Conservation (phyloP, 305 asterid species). For the Rubia balearica region DNA sequence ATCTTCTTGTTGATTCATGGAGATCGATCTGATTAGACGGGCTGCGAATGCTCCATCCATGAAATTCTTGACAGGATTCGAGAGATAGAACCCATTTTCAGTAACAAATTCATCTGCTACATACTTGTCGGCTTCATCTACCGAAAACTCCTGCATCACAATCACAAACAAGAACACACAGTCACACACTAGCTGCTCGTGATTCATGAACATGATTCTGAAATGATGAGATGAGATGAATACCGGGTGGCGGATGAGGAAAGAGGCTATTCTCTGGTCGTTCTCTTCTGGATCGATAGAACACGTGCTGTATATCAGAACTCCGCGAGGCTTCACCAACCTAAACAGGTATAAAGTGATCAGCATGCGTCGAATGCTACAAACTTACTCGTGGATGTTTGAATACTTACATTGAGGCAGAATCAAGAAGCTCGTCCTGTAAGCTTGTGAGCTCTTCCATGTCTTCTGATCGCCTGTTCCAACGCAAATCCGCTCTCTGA, state of each 20-base stretch:
- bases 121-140: conserved; percentile 53
- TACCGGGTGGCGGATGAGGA: conserved; percentile 78
- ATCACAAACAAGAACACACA: neutral
- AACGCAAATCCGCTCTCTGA: conserved; percentile 93
- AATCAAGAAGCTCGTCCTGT: conserved; percentile 80
- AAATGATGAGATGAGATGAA: conserved; percentile 14
- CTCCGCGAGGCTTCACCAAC: conserved; percentile 77
- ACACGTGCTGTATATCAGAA: conserved; percentile 80
- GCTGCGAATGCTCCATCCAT: conserved; percentile 97
- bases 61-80: conserved; percentile 71
- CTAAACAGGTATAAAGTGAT: conserved; percentile 26
- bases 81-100: conserved; percentile 50
- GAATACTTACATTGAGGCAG: conserved; percentile 65
- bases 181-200: neutral
- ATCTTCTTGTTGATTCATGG: conserved; percentile 19
- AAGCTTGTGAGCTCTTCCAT: conserved; percentile 69
- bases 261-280: conserved; percentile 75
- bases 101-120: conserved; percentile 52
- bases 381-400: neutral
- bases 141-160: conserved; percentile 54
- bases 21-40: conserved; percentile 53
- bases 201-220: conserved; percentile 3
- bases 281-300: conserved; percentile 83
- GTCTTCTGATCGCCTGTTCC: conserved; percentile 85
- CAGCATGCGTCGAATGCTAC: neutral